These are phyloP conservation scores for Silene latifolia DNA, from an alignment of 148 eudicot species.

Conservation along the genomic window DNA sequence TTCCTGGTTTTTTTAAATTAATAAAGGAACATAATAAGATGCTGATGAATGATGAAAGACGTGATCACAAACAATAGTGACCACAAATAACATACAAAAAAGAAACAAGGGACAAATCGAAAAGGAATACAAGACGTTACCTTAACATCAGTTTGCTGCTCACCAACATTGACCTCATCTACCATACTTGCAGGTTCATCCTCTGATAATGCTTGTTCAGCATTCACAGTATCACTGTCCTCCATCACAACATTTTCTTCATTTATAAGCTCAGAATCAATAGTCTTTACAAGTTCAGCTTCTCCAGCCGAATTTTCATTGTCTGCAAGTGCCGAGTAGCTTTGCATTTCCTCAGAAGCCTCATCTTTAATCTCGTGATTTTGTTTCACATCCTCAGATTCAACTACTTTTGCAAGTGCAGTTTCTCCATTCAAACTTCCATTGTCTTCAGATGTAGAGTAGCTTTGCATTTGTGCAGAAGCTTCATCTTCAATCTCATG, in stretches of 20 bases:
- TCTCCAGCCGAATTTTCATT: background rate
- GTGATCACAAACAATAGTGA: too few species aligned
- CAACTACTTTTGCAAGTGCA: background rate
- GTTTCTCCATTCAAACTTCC: background rate
- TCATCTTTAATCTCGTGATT: background rate
- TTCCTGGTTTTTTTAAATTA: background rate
- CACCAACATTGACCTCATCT: slow-evolving; percentile 15
- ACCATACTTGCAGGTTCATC: slow-evolving; percentile 13
- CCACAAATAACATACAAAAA: too few species aligned
- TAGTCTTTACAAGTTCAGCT: background rate
- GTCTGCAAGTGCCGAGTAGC: background rate
- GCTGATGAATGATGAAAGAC: too few species aligned
- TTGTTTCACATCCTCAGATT: slow-evolving; percentile 11
- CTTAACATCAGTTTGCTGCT: slow-evolving; percentile 4
- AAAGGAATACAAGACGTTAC: background rate
- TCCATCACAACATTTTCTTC: background rate
- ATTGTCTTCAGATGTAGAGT: slow-evolving; percentile 2
- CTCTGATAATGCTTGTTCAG: background rate
- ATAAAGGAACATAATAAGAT: background rate
- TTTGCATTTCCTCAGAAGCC: background rate
- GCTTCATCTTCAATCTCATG: slow-evolving; percentile 5
- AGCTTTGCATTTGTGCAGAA: slow-evolving; percentile 3
- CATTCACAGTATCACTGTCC: background rate
- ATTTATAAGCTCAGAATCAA: background rate
- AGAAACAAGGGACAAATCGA: too few species aligned